These are phyloP conservation scores for Paramecium caudatum DNA, from an alignment of 73 alveolate genomes.

Conservation along the genomic window DNA sequence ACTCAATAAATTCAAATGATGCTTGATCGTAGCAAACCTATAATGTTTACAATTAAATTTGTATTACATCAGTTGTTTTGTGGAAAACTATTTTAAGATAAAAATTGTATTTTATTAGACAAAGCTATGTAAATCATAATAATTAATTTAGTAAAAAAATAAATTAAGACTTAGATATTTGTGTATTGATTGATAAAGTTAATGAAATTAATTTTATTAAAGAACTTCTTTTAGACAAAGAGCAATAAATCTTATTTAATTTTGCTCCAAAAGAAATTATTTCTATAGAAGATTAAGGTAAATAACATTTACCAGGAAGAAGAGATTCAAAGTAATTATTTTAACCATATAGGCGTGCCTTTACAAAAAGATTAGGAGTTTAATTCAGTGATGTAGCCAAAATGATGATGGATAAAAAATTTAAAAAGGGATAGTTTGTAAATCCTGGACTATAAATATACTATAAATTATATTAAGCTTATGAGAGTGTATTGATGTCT, in stretches of 20 bases:
- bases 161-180: constrained; percentile 46
- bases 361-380: constrained; percentile 1
- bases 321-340: neutral
- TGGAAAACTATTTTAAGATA: constrained; percentile 46
- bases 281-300: neutral
- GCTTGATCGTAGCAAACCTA: neutral
- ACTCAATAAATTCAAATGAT: neutral
- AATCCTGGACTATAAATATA: constrained; percentile 11
- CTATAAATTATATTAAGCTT: constrained; percentile 41
- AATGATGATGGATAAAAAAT: constrained; percentile 22
- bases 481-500: neutral
- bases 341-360: neutral
- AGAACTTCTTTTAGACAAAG: neutral
- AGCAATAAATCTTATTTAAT: constrained; percentile 4
- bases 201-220: constrained; percentile 19
- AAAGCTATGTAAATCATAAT: neutral
- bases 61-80: neutral
- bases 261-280: constrained; percentile 38
- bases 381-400: constrained; percentile 20
- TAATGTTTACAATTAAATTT: neutral
- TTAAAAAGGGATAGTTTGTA: constrained; percentile 12
- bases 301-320: neutral
- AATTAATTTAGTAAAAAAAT: neutral
- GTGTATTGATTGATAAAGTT: neutral
- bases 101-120: neutral